Evolutionary conservation across 768 basidiomycete species (phyloP).

Genomic region (Amanita phalloides): DNA sequence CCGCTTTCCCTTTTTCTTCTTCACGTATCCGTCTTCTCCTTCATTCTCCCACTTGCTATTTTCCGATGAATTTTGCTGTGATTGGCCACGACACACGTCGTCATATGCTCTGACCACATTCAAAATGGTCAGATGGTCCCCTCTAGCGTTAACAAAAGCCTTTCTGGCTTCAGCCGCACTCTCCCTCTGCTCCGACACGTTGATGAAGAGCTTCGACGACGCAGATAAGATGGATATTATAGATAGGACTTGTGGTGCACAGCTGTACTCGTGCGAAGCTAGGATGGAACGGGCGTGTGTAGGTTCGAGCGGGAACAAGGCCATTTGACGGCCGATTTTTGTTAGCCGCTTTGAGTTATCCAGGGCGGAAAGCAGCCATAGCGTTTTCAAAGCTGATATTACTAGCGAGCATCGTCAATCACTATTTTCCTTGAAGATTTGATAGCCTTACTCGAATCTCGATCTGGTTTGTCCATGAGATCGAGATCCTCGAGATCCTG

Average conservation of each 20-base stretch:
- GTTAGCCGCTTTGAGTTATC: conserved; percentile 59
- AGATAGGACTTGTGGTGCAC: conserved; percentile 70
- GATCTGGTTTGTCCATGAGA: conserved; percentile 82
- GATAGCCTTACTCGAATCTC: conserved; percentile 48
- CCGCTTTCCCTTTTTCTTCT: conserved; percentile 1
- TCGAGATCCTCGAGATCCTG: conserved; percentile 75
- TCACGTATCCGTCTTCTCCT: not conserved
- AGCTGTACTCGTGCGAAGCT: conserved; percentile 62
- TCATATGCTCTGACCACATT: conserved; percentile 79
- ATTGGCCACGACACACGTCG: conserved; percentile 30
- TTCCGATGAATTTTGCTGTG: conserved; percentile 8
- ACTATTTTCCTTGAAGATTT: not conserved
- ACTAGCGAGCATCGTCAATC: conserved; percentile 25
- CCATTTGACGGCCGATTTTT: conserved; percentile 70
- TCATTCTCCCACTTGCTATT: conserved; percentile 26
- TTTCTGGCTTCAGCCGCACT: conserved; percentile 54
- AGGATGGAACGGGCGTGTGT: conserved; percentile 68
- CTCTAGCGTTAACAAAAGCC: conserved; percentile 75
- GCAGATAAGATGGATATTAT: conserved; percentile 79
- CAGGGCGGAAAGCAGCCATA: conserved; percentile 77
- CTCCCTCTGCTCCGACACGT: conserved; percentile 67
- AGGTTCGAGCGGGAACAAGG: conserved; percentile 89
- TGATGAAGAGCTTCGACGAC: conserved; percentile 74
- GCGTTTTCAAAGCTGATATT: conserved; percentile 49
- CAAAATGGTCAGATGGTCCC: conserved; percentile 87